Percentiles rank a stretch among this genome's conserved stretches.
Conservation (phyloP, 371 early-diverging fungal genomes). For the Mucor sp. region DNA sequence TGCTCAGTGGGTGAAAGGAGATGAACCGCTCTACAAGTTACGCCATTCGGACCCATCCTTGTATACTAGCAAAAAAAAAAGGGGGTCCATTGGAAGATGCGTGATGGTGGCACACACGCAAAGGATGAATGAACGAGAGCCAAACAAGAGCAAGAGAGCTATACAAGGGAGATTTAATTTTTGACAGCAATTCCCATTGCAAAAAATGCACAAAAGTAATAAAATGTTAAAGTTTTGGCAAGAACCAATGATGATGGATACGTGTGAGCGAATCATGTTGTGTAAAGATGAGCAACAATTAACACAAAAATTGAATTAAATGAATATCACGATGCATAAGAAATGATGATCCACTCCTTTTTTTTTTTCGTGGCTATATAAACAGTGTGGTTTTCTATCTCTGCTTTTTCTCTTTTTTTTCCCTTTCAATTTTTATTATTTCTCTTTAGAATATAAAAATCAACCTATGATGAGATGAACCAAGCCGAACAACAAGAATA, state of each 20-base stretch:
- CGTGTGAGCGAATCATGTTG: slow-evolving; percentile 1
- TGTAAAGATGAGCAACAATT: slow-evolving; percentile 5
- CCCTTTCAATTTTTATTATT: slow-evolving; percentile 1
- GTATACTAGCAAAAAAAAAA: not conserved
- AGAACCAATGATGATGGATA: not conserved
- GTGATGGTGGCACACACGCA: too few species aligned
- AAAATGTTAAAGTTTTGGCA: not conserved
- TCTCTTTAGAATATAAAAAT: not conserved
- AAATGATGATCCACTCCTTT: not conserved
- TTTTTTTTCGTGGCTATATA: not conserved
- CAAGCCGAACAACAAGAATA: not conserved
- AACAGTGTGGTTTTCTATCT: not conserved
- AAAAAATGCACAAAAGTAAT: not conserved
- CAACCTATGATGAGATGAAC: slow-evolving; percentile 5
- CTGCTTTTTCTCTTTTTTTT: not conserved
- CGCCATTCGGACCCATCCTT: not conserved
- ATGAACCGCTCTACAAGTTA: not conserved
- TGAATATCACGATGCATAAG: slow-evolving; percentile 3
- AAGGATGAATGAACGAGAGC: too few species aligned
- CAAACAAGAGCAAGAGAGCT: not conserved
- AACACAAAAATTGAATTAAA: slow-evolving; percentile 1
- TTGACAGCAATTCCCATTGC: not conserved
- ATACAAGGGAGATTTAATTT: not conserved
- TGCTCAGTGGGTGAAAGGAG: not conserved
- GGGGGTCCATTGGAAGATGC: not conserved